A percentile compares a stretch with the other conserved stretches of the same genome.
These are phyloP conservation scores for Fusarium oligoseptatum DNA, from an alignment of 2,329 filamentous ascomycete species.

Conservation along the genomic window DNA sequence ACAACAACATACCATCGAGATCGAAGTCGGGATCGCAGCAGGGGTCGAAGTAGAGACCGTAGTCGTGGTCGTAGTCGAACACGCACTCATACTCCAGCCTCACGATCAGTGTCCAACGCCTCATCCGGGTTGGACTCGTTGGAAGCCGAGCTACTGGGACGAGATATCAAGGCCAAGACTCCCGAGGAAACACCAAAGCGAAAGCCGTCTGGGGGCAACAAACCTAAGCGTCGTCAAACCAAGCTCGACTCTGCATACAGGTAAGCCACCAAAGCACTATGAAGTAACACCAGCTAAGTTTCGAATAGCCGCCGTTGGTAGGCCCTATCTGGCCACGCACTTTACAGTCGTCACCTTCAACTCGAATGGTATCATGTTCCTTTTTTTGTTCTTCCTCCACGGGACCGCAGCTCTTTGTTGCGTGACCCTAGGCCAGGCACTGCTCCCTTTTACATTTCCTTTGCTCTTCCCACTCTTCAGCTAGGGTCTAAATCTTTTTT, in stretches of 20 bases:
- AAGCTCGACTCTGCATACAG: constrained; percentile 56
- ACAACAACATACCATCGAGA: constrained; percentile 24
- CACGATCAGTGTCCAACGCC: constrained; percentile 48
- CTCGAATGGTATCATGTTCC: constrained; percentile 30
- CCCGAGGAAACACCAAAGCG: constrained; percentile 40
- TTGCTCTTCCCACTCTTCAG: constrained; percentile 5
- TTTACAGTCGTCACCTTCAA: constrained; percentile 13
- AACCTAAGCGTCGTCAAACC: constrained; percentile 50
- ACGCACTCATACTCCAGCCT: constrained; percentile 43
- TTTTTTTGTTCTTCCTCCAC: constrained; percentile 15
- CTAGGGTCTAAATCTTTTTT: constrained; percentile 18
- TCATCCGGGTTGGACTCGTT: constrained; percentile 56
- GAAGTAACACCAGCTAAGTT: constrained; percentile 24
- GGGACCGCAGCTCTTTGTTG: constrained; percentile 18
- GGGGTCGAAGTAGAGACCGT: background rate
- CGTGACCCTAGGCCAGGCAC: constrained; percentile 40
- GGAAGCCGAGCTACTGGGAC: constrained; percentile 55
- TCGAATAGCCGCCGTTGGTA: constrained; percentile 54
- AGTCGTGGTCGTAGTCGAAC: constrained; percentile 18
- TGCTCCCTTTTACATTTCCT: constrained; percentile 16
- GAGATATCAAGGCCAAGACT: constrained; percentile 49
- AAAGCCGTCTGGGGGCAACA: constrained; percentile 41
- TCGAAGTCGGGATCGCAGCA: constrained; percentile 22
- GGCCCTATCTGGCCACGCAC: background rate
- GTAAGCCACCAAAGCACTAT: constrained; percentile 37